Percentiles rank a stretch among this genome's conserved stretches.
Conservation (phyloP, 2,329 filamentous ascomycete species). For the Coniochaeta sp. region DNA sequence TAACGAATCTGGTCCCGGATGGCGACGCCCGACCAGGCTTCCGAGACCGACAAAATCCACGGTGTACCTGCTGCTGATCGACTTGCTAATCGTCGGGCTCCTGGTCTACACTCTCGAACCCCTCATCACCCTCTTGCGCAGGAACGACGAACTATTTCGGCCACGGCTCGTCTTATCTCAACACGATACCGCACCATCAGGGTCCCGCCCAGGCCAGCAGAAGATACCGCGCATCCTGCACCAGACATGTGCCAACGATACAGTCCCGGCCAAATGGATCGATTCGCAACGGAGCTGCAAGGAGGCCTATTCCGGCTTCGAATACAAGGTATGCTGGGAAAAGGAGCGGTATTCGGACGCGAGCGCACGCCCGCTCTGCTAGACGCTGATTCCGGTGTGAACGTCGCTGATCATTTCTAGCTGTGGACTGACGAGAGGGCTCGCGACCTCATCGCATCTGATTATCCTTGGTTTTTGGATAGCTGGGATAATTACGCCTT, state of each 20-base stretch:
- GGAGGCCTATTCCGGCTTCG: constrained; percentile 61
- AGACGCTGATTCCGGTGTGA: not conserved
- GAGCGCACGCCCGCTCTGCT: not conserved
- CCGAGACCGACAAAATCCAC: constrained; percentile 20
- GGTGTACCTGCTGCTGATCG: constrained; percentile 42
- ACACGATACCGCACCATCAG: not conserved
- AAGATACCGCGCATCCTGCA: constrained; percentile 69
- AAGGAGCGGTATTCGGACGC: no score
- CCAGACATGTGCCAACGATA: constrained; percentile 46
- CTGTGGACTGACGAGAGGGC: constrained; percentile 70
- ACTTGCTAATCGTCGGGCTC: constrained; percentile 37
- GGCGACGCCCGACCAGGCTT: not conserved
- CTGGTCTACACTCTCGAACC: constrained; percentile 64
- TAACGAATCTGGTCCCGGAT: not conserved
- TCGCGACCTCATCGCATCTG: constrained; percentile 61
- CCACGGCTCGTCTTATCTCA: constrained; percentile 14
- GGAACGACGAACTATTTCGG: constrained; percentile 23
- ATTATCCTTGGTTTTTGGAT: constrained; percentile 72
- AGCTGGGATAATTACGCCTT: constrained; percentile 69
- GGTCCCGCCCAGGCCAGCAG: constrained; percentile 20
- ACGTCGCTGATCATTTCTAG: constrained; percentile 26
- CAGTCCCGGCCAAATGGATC: constrained; percentile 59
- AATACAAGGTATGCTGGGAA: constrained; percentile 54
- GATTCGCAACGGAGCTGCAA: constrained; percentile 59
- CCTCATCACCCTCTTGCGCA: constrained; percentile 59